A percentile compares a stretch with the other conserved stretches of the same genome.
phyloP scores from a whole-genome alignment of 164 flowering plant genomes.

The Vitis cinerea region DNA sequence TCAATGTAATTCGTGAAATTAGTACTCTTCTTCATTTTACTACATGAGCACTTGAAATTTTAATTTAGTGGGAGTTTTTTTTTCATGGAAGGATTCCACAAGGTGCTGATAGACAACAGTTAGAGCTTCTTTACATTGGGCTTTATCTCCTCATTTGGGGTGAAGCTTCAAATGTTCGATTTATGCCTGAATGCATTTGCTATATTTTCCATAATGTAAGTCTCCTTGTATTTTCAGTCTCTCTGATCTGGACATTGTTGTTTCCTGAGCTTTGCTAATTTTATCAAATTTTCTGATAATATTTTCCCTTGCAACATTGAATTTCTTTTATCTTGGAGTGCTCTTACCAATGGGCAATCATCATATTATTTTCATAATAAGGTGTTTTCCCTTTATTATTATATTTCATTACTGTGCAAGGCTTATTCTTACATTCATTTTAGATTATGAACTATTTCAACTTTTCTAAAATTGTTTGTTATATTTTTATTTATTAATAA shows the following conservation, averaged over 20 bases:
- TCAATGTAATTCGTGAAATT: neutral
- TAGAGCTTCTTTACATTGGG: conserved; percentile 79
- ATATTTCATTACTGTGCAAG: too few relatives aligned
- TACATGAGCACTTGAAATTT: neutral
- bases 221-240: conserved; percentile 5
- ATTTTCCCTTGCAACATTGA: too few relatives aligned
- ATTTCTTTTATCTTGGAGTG: too few relatives aligned
- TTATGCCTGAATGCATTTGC: conserved; percentile 99
- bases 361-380: too few relatives aligned
- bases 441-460: too few relatives aligned
- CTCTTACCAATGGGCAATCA: too few relatives aligned
- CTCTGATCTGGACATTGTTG: neutral
- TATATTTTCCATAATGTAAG: conserved; percentile 92
- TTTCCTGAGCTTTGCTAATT: neutral
- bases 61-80: conserved; percentile 4
- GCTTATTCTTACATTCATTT: too few relatives aligned
- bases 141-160: conserved; percentile 99
- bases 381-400: too few relatives aligned
- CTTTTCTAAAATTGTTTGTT: too few relatives aligned
- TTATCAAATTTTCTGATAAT: too few relatives aligned
- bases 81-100: conserved; percentile 41
- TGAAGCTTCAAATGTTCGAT: conserved; percentile 96
- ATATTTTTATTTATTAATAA: too few relatives aligned
- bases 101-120: conserved; percentile 56
- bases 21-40: neutral